Evolutionary conservation across 805 yeast species (phyloP), one percentile per base, ranked within the genome.

Genomic region (Saturnispora diversa): DNA sequence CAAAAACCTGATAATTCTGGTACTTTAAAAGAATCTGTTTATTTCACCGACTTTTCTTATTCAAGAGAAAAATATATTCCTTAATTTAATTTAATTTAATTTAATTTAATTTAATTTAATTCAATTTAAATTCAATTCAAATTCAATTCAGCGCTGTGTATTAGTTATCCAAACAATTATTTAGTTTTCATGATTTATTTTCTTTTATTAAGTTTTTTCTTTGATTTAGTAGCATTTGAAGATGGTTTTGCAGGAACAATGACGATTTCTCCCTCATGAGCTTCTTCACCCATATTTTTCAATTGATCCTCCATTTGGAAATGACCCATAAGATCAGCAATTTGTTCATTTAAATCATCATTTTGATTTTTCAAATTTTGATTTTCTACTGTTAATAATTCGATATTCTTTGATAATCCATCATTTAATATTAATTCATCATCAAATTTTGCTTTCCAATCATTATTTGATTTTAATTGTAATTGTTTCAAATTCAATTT

Each of bases 311-410:
- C 83, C 0, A 83, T 70, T 44, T 82, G 90, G 29, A 86, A 59
- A 52, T 67, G 84, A 47, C 84, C 81, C 95, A 87, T 84, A 39
- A 86, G 57, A 56, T 86, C 95, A 22, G 69, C 73, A 3, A 77
- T 77, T 54, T 81, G 84, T 30, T 79, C 85, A 32, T 68, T 56
- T 23, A 80, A 53, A 2, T 75, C 84, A 9, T 54, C 55, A 10
- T 72, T 76, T 35, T 69, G 63, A 2, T 44, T 44, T 31, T 60
- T 58, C 21, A 76, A 42, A 16, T 47, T 43, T 12, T 58, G 50
- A 30, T 67, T 66, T 25, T 61, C 59, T 10, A 45, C 24, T 16
- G 56, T 45, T 4, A 73, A 37, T 3, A 48, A 48, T 17, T 65
- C 72, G 6, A 74, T 44, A 38, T 68, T 68, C 19, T 60, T 55